A percentile compares a stretch with the other conserved stretches of the same genome.
Conservation (phyloP, 1,284 basidiomycete species). For the Malassezia nana region DNA sequence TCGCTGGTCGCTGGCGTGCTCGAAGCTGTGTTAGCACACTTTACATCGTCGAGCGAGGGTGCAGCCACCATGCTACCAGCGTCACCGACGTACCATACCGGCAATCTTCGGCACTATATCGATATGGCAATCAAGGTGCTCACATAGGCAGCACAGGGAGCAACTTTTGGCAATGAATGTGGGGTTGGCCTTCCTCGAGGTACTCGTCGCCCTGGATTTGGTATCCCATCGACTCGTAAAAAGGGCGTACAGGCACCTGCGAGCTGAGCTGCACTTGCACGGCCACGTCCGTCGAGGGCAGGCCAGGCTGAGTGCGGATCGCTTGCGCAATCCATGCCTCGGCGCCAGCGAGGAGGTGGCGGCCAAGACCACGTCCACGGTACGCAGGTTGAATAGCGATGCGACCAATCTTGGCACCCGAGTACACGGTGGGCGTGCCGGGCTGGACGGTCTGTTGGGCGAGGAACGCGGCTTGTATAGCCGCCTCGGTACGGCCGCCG, state of each 20-base stretch:
- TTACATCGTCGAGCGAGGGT: background rate
- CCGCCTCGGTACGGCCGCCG: slow-evolving; percentile 3
- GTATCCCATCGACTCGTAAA: slow-evolving; percentile 13
- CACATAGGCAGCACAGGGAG: background rate
- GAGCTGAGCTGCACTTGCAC: slow-evolving; percentile 7
- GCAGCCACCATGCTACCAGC: background rate
- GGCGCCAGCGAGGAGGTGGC: slow-evolving; percentile 3
- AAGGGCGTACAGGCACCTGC: slow-evolving; percentile 5
- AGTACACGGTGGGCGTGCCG: background rate
- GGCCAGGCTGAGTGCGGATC: background rate
- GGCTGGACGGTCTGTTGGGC: background rate
- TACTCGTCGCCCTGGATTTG: slow-evolving; percentile 1
- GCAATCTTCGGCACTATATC: background rate
- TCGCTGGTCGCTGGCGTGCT: background rate
- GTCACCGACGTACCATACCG: background rate
- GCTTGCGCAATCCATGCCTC: slow-evolving; percentile 10
- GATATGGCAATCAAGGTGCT: background rate
- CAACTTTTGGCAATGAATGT: slow-evolving; percentile 6
- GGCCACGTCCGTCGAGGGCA: background rate
- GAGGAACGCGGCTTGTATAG: background rate
- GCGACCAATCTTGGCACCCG: slow-evolving; percentile 16
- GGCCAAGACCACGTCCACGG: slow-evolving; percentile 10
- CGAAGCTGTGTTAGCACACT: background rate
- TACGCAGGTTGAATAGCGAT: background rate
- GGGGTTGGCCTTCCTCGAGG: slow-evolving; percentile 15